These are phyloP conservation scores for Oryza brachyantha DNA, from an alignment of 176 grass and related monocot genomes.

Conservation along the genomic window DNA sequence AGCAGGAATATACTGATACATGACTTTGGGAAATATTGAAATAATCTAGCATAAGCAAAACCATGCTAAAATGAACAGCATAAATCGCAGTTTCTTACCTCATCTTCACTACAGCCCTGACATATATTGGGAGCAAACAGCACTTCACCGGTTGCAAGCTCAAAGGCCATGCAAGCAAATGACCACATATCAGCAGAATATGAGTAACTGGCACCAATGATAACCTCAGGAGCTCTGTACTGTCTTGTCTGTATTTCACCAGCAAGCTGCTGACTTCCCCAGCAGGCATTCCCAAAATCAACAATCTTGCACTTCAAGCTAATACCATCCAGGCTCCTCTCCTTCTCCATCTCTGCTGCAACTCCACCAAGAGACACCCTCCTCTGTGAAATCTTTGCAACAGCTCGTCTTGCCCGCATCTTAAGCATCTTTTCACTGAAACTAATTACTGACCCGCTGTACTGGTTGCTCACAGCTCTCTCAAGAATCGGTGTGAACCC, in stretches of 20 bases:
- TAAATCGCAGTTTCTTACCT: conserved; percentile 47
- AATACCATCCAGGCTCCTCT: conserved; percentile 77
- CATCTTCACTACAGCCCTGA: conserved; percentile 78
- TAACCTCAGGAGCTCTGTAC: conserved; percentile 87
- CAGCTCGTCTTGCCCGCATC: conserved; percentile 54
- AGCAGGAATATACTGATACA: conserved; percentile 19
- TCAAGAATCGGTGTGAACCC: conserved; percentile 66
- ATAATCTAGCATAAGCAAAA: neutral
- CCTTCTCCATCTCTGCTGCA: conserved; percentile 39
- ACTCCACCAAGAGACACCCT: conserved; percentile 56
- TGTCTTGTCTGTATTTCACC: conserved; percentile 93
- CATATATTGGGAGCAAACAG: conserved; percentile 69
- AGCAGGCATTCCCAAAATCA: conserved; percentile 89
- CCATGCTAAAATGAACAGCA: neutral
- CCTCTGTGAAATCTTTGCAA: conserved; percentile 62
- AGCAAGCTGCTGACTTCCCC: conserved; percentile 53
- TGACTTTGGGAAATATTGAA: neutral
- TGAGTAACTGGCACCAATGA: conserved; percentile 74
- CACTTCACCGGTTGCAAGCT: conserved; percentile 87
- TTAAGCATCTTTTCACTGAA: conserved; percentile 80
- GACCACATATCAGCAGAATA: conserved; percentile 91
- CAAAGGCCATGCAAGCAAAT: conserved; percentile 85
- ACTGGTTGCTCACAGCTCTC: conserved; percentile 49
- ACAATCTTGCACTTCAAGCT: conserved; percentile 91
- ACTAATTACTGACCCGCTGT: conserved; percentile 34